Evolutionary conservation across 306 rosid species (phyloP).

Genomic region (Vigna hirtella): DNA sequence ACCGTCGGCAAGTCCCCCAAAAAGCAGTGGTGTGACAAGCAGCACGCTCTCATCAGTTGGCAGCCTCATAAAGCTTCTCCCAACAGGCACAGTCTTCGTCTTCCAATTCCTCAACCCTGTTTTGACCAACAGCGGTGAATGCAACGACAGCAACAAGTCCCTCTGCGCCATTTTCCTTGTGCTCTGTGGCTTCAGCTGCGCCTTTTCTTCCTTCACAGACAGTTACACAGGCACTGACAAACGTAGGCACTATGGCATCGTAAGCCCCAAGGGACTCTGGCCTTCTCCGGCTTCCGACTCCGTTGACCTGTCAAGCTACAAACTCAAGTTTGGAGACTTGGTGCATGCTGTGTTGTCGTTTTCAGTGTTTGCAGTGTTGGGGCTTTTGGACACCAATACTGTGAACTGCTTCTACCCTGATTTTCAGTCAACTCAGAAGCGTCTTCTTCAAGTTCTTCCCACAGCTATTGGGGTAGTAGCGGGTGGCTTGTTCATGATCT

Average conservation of each 20-base stretch:
- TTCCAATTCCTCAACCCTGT: conserved; percentile 74
- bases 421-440: conserved; percentile 54
- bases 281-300: conserved; percentile 48
- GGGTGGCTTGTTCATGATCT: conserved; percentile 57
- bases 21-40: not conserved
- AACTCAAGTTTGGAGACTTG: conserved; percentile 63
- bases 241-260: conserved; percentile 59
- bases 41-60: conserved; percentile 56
- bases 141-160: conserved; percentile 58
- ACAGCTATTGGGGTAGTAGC: conserved; percentile 61
- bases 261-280: conserved; percentile 69
- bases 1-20: not conserved
- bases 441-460: conserved; percentile 64
- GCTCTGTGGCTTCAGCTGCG: conserved; percentile 61
- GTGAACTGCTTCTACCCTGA: conserved; percentile 71
- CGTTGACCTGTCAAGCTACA: conserved; percentile 54
- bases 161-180: conserved; percentile 49
- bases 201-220: conserved; percentile 75
- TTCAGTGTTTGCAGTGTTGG: conserved; percentile 63
- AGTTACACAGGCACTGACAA: conserved; percentile 68
- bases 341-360: conserved; percentile 66
- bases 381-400: conserved; percentile 63
- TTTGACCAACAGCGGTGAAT: conserved; percentile 70
- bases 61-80: conserved; percentile 73
- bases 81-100: conserved; percentile 80